phyloP scores from a whole-genome alignment of 768 basidiomycete species.

The Boletales sp. region DNA sequence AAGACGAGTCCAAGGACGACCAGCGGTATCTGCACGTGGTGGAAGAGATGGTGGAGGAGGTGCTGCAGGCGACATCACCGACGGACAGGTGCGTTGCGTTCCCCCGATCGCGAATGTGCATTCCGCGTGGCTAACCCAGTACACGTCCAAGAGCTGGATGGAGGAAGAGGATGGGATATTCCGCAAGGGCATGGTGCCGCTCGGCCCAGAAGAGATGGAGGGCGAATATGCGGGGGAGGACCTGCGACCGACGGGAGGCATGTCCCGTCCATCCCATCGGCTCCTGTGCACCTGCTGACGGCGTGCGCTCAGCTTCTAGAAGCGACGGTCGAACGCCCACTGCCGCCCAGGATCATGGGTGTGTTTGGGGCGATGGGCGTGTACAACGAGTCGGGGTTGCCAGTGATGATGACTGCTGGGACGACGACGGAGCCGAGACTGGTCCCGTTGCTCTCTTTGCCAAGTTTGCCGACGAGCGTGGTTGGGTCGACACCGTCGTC shows the following conservation, averaged over 20 bases:
- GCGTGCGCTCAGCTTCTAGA: too few relatives aligned
- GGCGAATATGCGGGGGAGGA: conserved; percentile 88
- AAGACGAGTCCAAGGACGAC: conserved; percentile 46
- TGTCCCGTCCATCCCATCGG: conserved; percentile 16
- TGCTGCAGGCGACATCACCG: conserved; percentile 29
- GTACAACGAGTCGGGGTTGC: too few relatives aligned
- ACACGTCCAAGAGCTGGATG: conserved; percentile 74
- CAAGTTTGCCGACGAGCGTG: too few relatives aligned
- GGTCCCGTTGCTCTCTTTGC: too few relatives aligned
- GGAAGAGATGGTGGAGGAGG: conserved; percentile 29
- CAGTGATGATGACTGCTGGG: too few relatives aligned
- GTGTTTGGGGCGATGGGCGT: too few relatives aligned
- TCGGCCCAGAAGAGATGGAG: conserved; percentile 85
- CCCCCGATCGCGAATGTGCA: too few relatives aligned
- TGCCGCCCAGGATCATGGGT: too few relatives aligned
- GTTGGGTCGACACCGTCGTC: too few relatives aligned
- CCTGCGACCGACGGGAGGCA: conserved; percentile 75
- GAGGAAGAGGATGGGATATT: conserved; percentile 97
- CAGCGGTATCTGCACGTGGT: conserved; percentile 32
- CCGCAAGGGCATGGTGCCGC: conserved; percentile 78
- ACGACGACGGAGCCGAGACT: too few relatives aligned
- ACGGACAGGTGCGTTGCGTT: conserved; percentile 44
- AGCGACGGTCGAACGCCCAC: too few relatives aligned
- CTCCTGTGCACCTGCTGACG: too few relatives aligned
- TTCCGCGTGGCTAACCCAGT: not conserved